Base-by-base conservation (phyloP, 1,284 basidiomycete genomes). In the Termitomyces sp. region DNA sequence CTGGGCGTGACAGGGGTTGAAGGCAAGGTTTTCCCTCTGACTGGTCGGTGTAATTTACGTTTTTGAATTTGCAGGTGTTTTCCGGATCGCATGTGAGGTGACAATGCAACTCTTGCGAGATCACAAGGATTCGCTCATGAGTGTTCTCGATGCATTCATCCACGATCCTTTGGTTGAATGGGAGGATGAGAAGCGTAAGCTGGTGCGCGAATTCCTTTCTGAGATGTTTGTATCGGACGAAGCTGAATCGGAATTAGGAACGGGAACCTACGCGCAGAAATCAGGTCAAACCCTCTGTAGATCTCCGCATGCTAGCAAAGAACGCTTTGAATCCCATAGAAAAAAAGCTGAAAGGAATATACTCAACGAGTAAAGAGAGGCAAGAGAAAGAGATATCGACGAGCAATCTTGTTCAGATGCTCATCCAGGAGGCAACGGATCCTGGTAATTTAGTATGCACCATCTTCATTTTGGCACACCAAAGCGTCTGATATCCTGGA, bases 91-190 rank as follows among this genome's bases (percentile, higher is more conserved):
- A 0, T 94, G 92, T 62, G 96, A 99, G 72, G 86, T 98, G 55
- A 91, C 95, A 0, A 80, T 99, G 76, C 81, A 87, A 55, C 78
- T 98, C 31, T 79, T 99, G 33, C 83, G 94, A 30, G 85, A 90
- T 60, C 96, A 99, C 77, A 91, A 88, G 66, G 95, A 98, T 69
- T 90, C 90, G 51, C 75, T 99, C 58, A 96, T 97, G 88, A 96
- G 88, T 67, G 93, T 99, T 1, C 80, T 99, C 38, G 96, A 99
- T 67, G 92, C 97, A 0, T 99, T 99, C 70, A 86, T 98, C 34
- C 97, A 99, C 64, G 97, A 99, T 70, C 97, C 97, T 1, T 79
- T 99, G 2, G 90, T 96, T 30, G 97, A 99, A 71, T 99, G 94
- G 92, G 89, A 94, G 58, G 88, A 92, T 50, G 83, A 88, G 65